These are phyloP conservation scores for Solanum appendiculatum DNA, from an alignment of 257 asterid genomes.

Conservation along the genomic window DNA sequence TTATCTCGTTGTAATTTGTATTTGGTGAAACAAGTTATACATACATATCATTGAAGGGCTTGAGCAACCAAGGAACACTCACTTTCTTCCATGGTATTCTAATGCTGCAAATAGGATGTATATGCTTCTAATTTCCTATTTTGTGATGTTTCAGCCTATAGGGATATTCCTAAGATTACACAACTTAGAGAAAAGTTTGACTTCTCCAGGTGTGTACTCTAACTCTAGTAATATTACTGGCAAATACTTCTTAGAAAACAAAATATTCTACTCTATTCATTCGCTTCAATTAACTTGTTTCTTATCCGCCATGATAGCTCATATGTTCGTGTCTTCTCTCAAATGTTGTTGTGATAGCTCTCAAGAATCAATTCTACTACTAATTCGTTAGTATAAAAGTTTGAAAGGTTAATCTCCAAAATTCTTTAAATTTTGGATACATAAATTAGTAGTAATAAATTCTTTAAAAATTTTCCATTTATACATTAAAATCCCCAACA, in stretches of 20 bases:
- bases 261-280: background rate
- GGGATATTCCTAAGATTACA: slow-evolving; percentile 84
- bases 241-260: background rate
- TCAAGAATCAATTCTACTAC: background rate
- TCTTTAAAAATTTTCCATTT: background rate
- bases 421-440: background rate
- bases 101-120: background rate
- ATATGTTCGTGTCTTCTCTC: background rate
- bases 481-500: background rate
- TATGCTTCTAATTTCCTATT: slow-evolving; percentile 6
- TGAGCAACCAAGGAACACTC: background rate
- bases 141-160: slow-evolving; percentile 54
- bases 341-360: background rate
- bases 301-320: background rate
- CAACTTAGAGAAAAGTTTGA: slow-evolving; percentile 92
- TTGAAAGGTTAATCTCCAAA: background rate
- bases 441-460: too few relatives aligned
- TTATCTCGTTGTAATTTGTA: background rate
- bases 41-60: background rate
- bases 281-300: background rate
- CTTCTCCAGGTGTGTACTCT: slow-evolving; percentile 67
- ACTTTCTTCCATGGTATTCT: background rate
- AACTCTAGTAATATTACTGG: background rate
- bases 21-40: background rate
- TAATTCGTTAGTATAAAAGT: background rate